These are phyloP conservation scores for Crithidia bombi DNA, from an alignment of 208 protist genomes.

Conservation along the genomic window DNA sequence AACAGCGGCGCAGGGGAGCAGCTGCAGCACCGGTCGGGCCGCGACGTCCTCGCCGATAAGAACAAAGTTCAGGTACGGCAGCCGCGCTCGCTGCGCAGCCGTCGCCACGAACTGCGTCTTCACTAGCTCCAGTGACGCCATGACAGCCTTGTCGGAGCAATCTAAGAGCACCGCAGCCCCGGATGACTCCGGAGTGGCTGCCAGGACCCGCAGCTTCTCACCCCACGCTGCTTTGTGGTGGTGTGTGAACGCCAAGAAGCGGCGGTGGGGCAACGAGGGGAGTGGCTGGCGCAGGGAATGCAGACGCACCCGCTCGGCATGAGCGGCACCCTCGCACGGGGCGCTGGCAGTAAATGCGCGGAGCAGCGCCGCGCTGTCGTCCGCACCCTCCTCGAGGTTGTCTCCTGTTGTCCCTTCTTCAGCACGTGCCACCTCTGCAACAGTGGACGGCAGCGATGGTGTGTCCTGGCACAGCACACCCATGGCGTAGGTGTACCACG, in stretches of 20 bases:
- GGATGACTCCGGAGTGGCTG: slow-evolving; percentile 9
- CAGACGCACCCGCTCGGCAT: slow-evolving; percentile 19
- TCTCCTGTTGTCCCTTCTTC: neutral
- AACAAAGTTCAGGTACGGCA: slow-evolving; percentile 43
- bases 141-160: slow-evolving; percentile 44
- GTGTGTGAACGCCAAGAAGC: slow-evolving; percentile 35
- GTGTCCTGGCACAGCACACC: slow-evolving; percentile 12
- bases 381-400: neutral
- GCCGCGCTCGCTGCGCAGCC: slow-evolving; percentile 6
- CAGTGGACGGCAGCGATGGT: neutral
- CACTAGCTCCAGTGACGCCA: slow-evolving; percentile 49
- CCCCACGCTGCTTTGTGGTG: slow-evolving; percentile 36
- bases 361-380: slow-evolving; percentile 4
- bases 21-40: slow-evolving; percentile 30
- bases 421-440: neutral
- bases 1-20: slow-evolving; percentile 51
- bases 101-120: slow-evolving; percentile 29
- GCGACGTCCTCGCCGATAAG: slow-evolving; percentile 55
- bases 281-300: slow-evolving; percentile 19
- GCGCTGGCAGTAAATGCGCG: slow-evolving; percentile 5
- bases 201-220: slow-evolving; percentile 33
- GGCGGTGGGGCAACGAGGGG: slow-evolving; percentile 26
- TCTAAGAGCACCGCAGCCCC: slow-evolving; percentile 61
- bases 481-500: slow-evolving; percentile 39
- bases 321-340: slow-evolving; percentile 20